Percentiles rank a stretch among this genome's conserved stretches.
Evolutionary conservation across 371 early-diverging fungal species (phyloP).

Genomic region (Circinella umbellata): DNA sequence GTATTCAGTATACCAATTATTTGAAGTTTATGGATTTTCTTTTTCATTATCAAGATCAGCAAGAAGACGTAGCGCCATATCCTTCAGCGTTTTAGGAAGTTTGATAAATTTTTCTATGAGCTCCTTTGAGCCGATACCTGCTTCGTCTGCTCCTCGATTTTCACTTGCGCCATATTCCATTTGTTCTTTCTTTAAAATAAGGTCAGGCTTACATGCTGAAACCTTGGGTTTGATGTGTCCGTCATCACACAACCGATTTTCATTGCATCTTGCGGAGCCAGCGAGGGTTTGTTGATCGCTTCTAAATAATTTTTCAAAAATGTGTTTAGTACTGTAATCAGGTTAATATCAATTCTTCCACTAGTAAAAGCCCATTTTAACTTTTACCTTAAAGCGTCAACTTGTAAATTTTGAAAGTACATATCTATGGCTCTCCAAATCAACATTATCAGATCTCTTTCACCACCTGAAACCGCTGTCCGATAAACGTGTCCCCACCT

Average conservation of each 20-base stretch:
- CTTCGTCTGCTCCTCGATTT: neutral
- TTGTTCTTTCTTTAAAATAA: neutral
- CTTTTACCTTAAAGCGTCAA: neutral
- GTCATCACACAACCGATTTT: neutral
- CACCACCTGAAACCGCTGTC: neutral
- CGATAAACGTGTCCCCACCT: neutral
- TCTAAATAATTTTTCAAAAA: neutral
- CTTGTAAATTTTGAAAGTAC: neutral
- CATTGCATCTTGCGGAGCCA: neutral
- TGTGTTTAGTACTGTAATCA: too few species aligned
- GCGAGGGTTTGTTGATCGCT: neutral
- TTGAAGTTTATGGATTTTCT: neutral
- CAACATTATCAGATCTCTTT: neutral
- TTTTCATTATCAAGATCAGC: neutral
- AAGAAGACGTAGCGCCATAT: neutral
- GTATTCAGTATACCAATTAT: neutral
- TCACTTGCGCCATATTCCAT: neutral
- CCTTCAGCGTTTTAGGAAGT: neutral
- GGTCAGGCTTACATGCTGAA: neutral
- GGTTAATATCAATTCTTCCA: too few species aligned
- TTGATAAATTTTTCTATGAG: neutral
- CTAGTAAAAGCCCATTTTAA: too few species aligned
- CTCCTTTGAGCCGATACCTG: neutral
- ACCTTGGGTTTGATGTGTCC: neutral
- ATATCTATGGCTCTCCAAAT: neutral